Evolutionary conservation across 2,329 filamentous ascomycete genomes (phyloP).

Genomic region (Apiospora rasikravindrae): DNA sequence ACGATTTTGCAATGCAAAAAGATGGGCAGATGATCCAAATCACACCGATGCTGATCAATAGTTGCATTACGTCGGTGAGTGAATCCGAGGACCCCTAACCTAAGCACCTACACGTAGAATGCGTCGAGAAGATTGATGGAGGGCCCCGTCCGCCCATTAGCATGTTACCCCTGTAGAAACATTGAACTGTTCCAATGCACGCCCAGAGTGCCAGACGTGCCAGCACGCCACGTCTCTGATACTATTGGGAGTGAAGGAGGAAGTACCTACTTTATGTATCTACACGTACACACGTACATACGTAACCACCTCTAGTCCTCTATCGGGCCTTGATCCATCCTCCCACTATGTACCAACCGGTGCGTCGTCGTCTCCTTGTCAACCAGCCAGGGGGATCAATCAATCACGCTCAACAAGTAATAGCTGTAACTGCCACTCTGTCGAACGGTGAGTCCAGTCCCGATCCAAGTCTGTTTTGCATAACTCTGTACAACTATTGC

Average conservation of each 20-base stretch:
- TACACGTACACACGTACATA: background rate
- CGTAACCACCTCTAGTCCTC: slow-evolving; percentile 4
- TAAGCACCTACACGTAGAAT: background rate
- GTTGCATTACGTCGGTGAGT: background rate
- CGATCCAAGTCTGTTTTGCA: too few relatives aligned
- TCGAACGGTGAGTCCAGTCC: too few relatives aligned
- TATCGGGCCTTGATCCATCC: background rate
- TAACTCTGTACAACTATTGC: background rate
- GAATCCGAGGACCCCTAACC: background rate
- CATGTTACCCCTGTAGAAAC: background rate
- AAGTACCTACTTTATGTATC: background rate
- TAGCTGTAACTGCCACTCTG: background rate
- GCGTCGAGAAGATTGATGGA: background rate
- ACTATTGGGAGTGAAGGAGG: background rate
- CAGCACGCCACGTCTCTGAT: background rate
- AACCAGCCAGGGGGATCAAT: background rate
- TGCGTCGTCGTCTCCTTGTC: background rate
- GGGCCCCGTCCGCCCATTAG: background rate
- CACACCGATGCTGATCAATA: background rate
- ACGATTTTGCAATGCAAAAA: background rate
- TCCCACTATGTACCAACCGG: background rate
- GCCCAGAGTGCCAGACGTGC: background rate
- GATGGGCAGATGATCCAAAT: background rate
- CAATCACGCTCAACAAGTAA: background rate
- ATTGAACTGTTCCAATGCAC: background rate